Conservation (phyloP, 1,139 yeast species). For the Saccharomyces hybrid region DNA sequence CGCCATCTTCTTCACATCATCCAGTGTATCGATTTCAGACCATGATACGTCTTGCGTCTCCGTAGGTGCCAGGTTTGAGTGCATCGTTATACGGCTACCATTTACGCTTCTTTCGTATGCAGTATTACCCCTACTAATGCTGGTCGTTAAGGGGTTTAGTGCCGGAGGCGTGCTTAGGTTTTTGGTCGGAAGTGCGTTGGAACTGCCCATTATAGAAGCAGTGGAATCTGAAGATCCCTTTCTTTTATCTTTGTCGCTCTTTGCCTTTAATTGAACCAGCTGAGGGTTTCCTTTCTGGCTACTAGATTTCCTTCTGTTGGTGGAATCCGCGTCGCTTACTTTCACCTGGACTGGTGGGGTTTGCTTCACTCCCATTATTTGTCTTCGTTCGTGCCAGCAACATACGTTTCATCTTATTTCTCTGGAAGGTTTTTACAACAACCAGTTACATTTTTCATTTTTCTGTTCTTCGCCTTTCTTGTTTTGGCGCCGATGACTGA, state of each 20-base stretch:
- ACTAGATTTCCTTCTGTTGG: neutral
- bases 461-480: slow-evolving; percentile 11
- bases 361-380: neutral
- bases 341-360: neutral
- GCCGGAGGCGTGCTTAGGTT: neutral
- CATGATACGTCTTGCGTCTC: slow-evolving; percentile 59
- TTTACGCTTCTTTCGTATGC: neutral
- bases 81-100: neutral
- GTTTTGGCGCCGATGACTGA: neutral
- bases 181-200: neutral
- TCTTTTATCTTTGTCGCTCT: neutral
- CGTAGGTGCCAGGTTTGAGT: neutral
- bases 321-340: neutral
- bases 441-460: neutral
- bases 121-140: neutral
- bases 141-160: neutral
- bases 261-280: neutral
- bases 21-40: slow-evolving; percentile 83
- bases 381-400: neutral
- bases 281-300: neutral
- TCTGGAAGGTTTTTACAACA: neutral
- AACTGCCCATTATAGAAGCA: neutral
- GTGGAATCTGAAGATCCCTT: neutral
- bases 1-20: slow-evolving; percentile 68
- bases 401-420: neutral